Base-by-base conservation (phyloP, 352 stramenopile species). In the Phytopythium sindhum region DNA sequence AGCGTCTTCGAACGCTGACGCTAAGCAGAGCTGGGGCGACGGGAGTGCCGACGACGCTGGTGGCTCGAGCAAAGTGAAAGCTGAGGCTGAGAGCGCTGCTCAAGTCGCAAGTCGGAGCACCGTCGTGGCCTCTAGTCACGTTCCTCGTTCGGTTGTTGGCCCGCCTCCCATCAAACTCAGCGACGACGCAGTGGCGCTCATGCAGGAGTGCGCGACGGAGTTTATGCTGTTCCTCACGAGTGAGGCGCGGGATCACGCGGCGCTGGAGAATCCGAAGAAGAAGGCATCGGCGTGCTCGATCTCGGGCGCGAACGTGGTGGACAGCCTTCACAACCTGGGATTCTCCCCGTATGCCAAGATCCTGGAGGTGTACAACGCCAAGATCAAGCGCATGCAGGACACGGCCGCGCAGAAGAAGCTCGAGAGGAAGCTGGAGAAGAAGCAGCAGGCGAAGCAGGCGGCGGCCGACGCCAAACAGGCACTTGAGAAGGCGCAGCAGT, bases 171-270 rank as follows among this genome's bases (percentile, higher is more conserved):
- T 93, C 61, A 89, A 84, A 55, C 88, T 95, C 29, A 88, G 86
- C 57, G 86, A 92, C n/a, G 81, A 89, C 28, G 86, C 86, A 2
- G 75, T 86, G 24, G 72, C 74, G 57, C 81, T 93, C 37, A 89
- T 95, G 80, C 86, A 95, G 60, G 86, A 95, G 61, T 95, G 86
- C 26, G 83, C 88, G 45, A 93, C 82, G 0, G 86, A 95, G 70
- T 95, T 95, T 56, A 60, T 95, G 15, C 54, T 95, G 42, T 95
- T 88, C 42, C 72, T 93, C 37, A 91, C 83, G 37, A 95, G 86
- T 57, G 86, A 95, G 60, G 80, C 84, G 1, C 75, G 80, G n/a
- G 86, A 93, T 63, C 66, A 86, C 14, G 74, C 80, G 5, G 60
- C 84, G 29, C 63, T 88, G 51, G 74, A 92, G 48, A 90, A 86